phyloP scores from a whole-genome alignment of 257 asterid genomes.

The Solanum piurae region DNA sequence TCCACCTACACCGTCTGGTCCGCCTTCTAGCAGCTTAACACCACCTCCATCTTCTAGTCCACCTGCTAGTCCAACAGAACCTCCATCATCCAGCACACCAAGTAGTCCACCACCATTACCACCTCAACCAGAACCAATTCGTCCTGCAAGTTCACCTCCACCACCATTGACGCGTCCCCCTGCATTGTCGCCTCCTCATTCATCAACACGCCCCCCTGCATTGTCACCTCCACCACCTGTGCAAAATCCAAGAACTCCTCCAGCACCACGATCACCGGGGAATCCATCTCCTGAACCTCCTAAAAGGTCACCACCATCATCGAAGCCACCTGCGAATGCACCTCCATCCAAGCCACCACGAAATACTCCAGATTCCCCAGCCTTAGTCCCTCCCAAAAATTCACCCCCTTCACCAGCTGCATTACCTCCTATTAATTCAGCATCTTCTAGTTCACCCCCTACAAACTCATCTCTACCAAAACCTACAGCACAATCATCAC shows the following conservation, averaged over 20 bases:
- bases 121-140: conserved; percentile 10
- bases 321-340: conserved; percentile 23
- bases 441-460: neutral
- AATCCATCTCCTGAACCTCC: conserved; percentile 19
- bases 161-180: conserved; percentile 8
- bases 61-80: neutral
- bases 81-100: neutral
- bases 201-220: neutral
- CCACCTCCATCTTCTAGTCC: conserved; percentile 5
- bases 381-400: conserved; percentile 16
- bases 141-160: neutral
- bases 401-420: conserved; percentile 36
- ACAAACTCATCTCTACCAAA: conserved; percentile 3
- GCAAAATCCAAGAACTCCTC: conserved; percentile 3
- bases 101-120: conserved; percentile 3
- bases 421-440: neutral
- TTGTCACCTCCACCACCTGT: conserved; percentile 17
- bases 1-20: neutral
- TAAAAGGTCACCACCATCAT: conserved; percentile 17
- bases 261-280: neutral
- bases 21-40: conserved; percentile 1
- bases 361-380: conserved; percentile 17
- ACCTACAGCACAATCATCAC: neutral
- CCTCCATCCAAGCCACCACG: conserved; percentile 21
- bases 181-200: neutral